Percentiles rank a stretch among this genome's conserved stretches.
phyloP scores from a whole-genome alignment of 331 rosid genomes.

The Quercus lobata region DNA sequence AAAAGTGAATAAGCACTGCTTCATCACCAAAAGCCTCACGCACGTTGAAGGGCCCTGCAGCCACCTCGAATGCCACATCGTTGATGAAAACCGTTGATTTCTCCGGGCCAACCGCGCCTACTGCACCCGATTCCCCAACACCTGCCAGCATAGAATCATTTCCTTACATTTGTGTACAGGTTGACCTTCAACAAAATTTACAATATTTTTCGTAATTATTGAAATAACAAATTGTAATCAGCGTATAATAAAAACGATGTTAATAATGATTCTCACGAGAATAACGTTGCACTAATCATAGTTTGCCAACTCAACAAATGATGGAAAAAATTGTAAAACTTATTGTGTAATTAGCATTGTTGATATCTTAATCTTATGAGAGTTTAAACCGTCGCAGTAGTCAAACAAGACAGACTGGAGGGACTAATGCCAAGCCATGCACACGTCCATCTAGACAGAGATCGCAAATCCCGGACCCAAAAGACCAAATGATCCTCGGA shows the following conservation, averaged over 20 bases:
- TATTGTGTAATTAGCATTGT: too few species aligned
- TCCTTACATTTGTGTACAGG: slow-evolving; percentile 4
- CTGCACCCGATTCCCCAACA: slow-evolving; percentile 32
- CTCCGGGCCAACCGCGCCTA: slow-evolving; percentile 27
- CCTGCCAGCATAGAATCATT: slow-evolving; percentile 32
- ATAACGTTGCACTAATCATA: too few species aligned
- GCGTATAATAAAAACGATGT: too few species aligned
- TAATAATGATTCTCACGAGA: too few species aligned
- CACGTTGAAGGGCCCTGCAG: slow-evolving; percentile 65
- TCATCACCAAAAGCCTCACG: slow-evolving; percentile 87
- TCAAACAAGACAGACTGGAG: not conserved
- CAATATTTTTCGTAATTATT: too few species aligned
- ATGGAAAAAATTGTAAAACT: too few species aligned
- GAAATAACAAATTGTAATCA: too few species aligned
- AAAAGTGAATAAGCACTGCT: slow-evolving; percentile 66
- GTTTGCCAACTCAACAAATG: too few species aligned
- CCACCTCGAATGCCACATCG: slow-evolving; percentile 84
- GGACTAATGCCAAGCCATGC: slow-evolving; percentile 51
- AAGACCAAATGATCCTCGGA: not conserved
- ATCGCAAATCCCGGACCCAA: slow-evolving; percentile 1
- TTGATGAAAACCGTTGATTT: slow-evolving; percentile 80
- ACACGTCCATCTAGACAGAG: slow-evolving; percentile 54
- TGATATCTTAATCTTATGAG: too few species aligned
- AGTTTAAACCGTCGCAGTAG: not conserved
- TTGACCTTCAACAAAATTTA: too few species aligned